A percentile compares a stretch with the other conserved stretches of the same genome.
Evolutionary conservation across 148 eudicot species (phyloP).

Genomic region (Mesembryanthemum crystallinum): DNA sequence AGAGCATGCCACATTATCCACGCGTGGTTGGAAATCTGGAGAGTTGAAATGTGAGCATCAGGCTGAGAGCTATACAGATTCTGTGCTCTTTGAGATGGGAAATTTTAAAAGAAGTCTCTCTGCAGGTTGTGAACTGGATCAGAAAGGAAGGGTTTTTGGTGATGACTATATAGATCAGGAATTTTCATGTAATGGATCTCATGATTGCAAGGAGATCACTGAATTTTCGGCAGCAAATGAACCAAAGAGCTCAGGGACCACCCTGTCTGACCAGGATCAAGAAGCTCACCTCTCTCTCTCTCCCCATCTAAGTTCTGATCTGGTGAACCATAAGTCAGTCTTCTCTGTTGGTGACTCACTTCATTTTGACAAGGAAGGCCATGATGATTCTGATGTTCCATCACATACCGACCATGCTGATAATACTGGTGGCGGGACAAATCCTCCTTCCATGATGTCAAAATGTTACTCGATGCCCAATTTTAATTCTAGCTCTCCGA

Average conservation of each 20-base stretch:
- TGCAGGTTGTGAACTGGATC: slow-evolving; percentile 61
- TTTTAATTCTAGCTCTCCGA: slow-evolving; percentile 26
- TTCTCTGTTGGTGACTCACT: slow-evolving; percentile 39
- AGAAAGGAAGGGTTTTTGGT: slow-evolving; percentile 38
- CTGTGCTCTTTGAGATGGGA: slow-evolving; percentile 23
- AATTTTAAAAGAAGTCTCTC: slow-evolving; percentile 57
- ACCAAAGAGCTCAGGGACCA: slow-evolving; percentile 31
- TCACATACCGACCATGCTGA: slow-evolving; percentile 28
- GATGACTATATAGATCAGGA: slow-evolving; percentile 47
- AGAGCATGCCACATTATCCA: slow-evolving; percentile 31
- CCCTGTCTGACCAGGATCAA: slow-evolving; percentile 39
- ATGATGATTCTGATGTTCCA: slow-evolving; percentile 25
- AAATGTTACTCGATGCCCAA: slow-evolving; percentile 67
- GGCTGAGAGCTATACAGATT: slow-evolving; percentile 32
- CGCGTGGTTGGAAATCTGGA: slow-evolving; percentile 52
- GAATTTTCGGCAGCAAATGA: slow-evolving; percentile 24
- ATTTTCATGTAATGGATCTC: slow-evolving; percentile 45
- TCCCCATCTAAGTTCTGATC: slow-evolving; percentile 35
- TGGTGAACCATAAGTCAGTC: slow-evolving; percentile 38
- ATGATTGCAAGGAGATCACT: slow-evolving; percentile 22
- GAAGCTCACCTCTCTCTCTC: slow-evolving; percentile 37
- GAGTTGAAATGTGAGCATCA: slow-evolving; percentile 39
- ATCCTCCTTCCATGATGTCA: slow-evolving; percentile 32
- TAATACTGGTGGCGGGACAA: slow-evolving; percentile 31
- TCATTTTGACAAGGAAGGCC: slow-evolving; percentile 35